A percentile compares a stretch with the other conserved stretches of the same genome.
Evolutionary conservation across 2,329 filamentous ascomycete species (phyloP).

Genomic region (Xylaria sp.): DNA sequence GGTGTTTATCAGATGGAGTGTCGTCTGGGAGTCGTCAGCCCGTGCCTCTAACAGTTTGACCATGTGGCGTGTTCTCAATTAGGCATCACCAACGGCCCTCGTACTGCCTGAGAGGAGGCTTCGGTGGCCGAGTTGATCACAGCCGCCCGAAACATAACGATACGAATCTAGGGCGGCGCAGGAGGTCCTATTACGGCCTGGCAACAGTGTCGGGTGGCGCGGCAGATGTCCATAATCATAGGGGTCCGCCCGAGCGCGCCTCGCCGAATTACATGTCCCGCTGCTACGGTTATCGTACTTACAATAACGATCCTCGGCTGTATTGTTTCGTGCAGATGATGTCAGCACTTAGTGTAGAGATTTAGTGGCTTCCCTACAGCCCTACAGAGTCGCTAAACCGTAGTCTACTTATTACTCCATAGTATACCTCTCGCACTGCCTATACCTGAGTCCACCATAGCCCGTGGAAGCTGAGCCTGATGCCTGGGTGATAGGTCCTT

Average conservation of each 20-base stretch:
- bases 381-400: not conserved
- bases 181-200: not conserved
- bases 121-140: not conserved
- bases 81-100: not conserved
- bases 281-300: not conserved
- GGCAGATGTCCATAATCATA: not conserved
- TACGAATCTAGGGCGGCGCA: not conserved
- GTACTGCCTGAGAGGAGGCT: too few relatives aligned
- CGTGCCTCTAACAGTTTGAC: not conserved
- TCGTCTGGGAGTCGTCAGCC: not conserved
- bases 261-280: not conserved
- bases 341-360: not conserved
- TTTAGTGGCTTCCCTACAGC: not conserved
- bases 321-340: not conserved
- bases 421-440: too few relatives aligned
- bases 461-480: too few relatives aligned
- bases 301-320: not conserved
- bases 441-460: too few relatives aligned
- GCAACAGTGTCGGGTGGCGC: slow-evolving; percentile 1
- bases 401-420: too few relatives aligned
- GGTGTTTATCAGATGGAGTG: not conserved
- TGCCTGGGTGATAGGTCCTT: too few relatives aligned
- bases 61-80: not conserved
- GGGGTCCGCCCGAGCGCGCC: not conserved
- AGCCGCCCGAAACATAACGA: not conserved